Evolutionary conservation across 345 rosid genomes (phyloP).

Genomic region (Schrenkiella parvula): DNA sequence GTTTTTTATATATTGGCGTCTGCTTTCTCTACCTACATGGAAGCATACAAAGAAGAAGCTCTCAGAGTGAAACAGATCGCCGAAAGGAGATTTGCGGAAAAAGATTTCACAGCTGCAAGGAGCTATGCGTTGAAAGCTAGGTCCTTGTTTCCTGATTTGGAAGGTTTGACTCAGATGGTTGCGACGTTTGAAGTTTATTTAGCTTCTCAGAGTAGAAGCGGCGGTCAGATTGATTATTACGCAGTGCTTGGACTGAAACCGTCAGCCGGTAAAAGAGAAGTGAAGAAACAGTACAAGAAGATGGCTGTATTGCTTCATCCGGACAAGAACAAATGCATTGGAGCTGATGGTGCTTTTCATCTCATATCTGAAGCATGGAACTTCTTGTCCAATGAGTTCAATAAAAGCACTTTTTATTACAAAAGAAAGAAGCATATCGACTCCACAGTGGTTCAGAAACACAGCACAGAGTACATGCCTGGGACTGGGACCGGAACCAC

Average conservation of each 20-base stretch:
- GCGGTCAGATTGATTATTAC: conserved; percentile 75
- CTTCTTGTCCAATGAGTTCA: conserved; percentile 58
- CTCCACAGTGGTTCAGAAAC: conserved; percentile 40
- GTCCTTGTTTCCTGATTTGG: conserved; percentile 67
- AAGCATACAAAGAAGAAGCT: conserved; percentile 72
- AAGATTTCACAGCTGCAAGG: conserved; percentile 74
- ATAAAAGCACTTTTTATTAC: conserved; percentile 64
- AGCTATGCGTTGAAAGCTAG: conserved; percentile 79
- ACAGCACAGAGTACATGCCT: conserved; percentile 42
- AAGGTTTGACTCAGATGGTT: conserved; percentile 91
- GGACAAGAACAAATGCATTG: conserved; percentile 69
- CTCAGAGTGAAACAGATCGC: conserved; percentile 79
- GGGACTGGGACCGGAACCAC: conserved; percentile 26
- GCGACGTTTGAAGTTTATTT: conserved; percentile 87
- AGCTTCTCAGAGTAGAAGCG: conserved; percentile 64
- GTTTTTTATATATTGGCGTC: conserved; percentile 19
- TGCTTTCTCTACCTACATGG: conserved; percentile 49
- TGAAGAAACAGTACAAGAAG: conserved; percentile 87
- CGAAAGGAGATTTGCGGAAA: conserved; percentile 75
- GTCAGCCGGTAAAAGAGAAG: conserved; percentile 74
- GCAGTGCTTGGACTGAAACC: conserved; percentile 91
- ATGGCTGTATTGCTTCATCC: conserved; percentile 95
- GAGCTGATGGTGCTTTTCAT: conserved; percentile 97
- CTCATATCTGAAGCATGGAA: conserved; percentile 95
- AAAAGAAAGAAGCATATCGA: conserved; percentile 57